These are phyloP conservation scores for Thuidium tamariscinum DNA, from an alignment of 225 moss, liverwort and hornwort genomes.

Conservation along the genomic window DNA sequence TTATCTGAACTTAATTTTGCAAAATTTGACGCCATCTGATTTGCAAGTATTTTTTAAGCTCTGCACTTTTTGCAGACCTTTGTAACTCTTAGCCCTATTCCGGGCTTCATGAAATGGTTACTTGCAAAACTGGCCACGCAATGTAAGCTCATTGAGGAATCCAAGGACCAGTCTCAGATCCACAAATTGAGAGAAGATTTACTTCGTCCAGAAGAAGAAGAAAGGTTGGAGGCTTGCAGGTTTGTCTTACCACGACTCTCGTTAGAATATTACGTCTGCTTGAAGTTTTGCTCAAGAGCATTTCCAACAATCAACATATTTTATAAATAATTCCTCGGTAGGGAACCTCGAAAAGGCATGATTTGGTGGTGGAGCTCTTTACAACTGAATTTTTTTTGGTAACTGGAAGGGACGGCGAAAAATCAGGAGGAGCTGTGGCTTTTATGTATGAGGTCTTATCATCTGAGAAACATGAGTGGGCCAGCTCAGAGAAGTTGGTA, in stretches of 20 bases:
- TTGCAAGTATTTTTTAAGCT: not conserved
- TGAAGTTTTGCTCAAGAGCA: not conserved
- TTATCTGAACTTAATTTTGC: not conserved
- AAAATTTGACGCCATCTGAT: not conserved
- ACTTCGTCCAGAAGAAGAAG: slow-evolving; percentile 53
- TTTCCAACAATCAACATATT: not conserved
- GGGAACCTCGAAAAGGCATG: not conserved
- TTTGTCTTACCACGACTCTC: not conserved
- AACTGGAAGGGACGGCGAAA: slow-evolving; percentile 21
- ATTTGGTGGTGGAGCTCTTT: not conserved
- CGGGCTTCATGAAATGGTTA: slow-evolving; percentile 78
- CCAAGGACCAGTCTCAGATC: slow-evolving; percentile 8
- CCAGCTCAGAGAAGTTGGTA: slow-evolving; percentile 31
- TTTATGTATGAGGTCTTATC: slow-evolving; percentile 54
- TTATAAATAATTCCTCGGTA: not conserved
- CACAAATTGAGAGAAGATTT: slow-evolving; percentile 58
- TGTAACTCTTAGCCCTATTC: slow-evolving; percentile 84
- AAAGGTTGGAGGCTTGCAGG: slow-evolving; percentile 36
- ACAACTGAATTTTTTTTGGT: not conserved
- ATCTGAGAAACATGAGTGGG: slow-evolving; percentile 59
- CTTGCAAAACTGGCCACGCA: slow-evolving; percentile 71
- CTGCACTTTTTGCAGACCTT: slow-evolving; percentile 55
- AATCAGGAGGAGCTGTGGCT: slow-evolving; percentile 19
- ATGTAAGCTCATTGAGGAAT: slow-evolving; percentile 29
- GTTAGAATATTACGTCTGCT: not conserved